A percentile compares a stretch with the other conserved stretches of the same genome.
These are phyloP conservation scores for Globisporangium polare DNA, from an alignment of 352 stramenopile genomes.

Conservation along the genomic window DNA sequence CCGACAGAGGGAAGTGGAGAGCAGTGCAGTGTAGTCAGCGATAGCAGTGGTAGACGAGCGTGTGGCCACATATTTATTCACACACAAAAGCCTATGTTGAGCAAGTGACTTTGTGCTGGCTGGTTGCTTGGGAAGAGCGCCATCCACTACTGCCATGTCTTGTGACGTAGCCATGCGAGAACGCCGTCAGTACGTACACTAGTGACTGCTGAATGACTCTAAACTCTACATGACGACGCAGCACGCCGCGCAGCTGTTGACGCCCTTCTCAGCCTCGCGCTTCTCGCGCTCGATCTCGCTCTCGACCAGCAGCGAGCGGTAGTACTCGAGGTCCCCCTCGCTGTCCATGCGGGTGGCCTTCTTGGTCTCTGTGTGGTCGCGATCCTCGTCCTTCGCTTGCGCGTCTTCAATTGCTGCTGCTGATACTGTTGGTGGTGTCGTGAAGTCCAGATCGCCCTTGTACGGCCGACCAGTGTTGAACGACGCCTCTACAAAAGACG, in stretches of 20 bases:
- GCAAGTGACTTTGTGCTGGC: too few species aligned
- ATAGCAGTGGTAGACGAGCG: too few species aligned
- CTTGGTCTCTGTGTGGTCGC: conserved; percentile 1
- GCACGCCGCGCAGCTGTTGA: conserved; percentile 50
- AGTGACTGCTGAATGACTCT: too few species aligned
- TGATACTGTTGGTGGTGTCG: conserved; percentile 2
- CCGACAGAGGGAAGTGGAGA: too few species aligned
- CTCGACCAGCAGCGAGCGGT: conserved; percentile 37
- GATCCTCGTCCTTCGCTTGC: neutral
- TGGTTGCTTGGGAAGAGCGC: too few species aligned
- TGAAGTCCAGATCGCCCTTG: conserved; percentile 48
- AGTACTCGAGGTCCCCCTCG: conserved; percentile 47
- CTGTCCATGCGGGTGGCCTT: conserved; percentile 15
- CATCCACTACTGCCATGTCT: too few species aligned
- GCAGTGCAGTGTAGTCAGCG: too few species aligned
- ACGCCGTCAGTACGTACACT: too few species aligned
- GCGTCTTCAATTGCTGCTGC: conserved; percentile 5
- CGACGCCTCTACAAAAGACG: conserved; percentile 22
- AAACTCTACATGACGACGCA: conserved; percentile 40
- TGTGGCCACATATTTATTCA: too few species aligned
- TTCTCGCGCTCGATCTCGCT: conserved; percentile 32
- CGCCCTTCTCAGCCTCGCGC: conserved; percentile 19
- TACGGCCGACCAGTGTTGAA: conserved; percentile 26
- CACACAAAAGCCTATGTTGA: too few species aligned
- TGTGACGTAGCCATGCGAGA: too few species aligned